Evolutionary conservation across 2,329 filamentous ascomycete species (phyloP).

Genomic region (Cladosporium sp.): DNA sequence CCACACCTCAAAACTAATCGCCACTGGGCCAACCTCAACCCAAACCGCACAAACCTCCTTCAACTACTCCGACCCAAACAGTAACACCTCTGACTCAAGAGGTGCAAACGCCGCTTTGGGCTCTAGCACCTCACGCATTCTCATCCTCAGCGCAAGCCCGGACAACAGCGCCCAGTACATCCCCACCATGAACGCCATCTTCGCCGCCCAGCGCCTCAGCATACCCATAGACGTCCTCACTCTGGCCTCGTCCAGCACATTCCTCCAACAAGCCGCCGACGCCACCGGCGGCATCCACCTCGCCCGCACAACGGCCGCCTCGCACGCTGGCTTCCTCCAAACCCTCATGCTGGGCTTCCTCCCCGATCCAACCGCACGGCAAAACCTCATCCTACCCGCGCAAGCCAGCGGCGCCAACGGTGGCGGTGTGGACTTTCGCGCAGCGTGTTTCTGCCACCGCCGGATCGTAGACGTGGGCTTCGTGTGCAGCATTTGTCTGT

Average conservation of each 20-base stretch:
- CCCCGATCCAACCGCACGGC: constrained; percentile 63
- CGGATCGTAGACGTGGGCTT: constrained; percentile 87
- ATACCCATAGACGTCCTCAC: constrained; percentile 92
- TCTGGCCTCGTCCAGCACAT: constrained; percentile 78
- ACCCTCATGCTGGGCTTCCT: constrained; percentile 93
- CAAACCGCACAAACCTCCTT: constrained; percentile 52
- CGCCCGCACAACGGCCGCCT: constrained; percentile 39
- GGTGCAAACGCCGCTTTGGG: constrained; percentile 17
- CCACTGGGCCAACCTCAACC: constrained; percentile 36
- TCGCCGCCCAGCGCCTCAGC: constrained; percentile 81
- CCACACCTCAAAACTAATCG: constrained; percentile 78
- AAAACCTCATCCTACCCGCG: constrained; percentile 65
- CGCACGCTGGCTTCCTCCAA: constrained; percentile 64
- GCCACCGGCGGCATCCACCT: constrained; percentile 68
- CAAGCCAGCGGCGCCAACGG: constrained; percentile 43
- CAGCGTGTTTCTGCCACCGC: constrained; percentile 97
- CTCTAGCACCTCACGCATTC: constrained; percentile 72
- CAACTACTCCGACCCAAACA: constrained; percentile 52
- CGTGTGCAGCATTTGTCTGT: constrained; percentile 93
- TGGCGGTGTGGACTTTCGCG: constrained; percentile 85
- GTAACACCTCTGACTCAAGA: constrained; percentile 33
- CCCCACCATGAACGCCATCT: constrained; percentile 96
- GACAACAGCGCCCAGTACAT: constrained; percentile 90
- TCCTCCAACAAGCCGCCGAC: constrained; percentile 85
- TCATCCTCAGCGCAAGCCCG: constrained; percentile 85